These are phyloP conservation scores for Cordyceps fumosorosea DNA, from an alignment of 2,329 filamentous ascomycete species.

Conservation along the genomic window DNA sequence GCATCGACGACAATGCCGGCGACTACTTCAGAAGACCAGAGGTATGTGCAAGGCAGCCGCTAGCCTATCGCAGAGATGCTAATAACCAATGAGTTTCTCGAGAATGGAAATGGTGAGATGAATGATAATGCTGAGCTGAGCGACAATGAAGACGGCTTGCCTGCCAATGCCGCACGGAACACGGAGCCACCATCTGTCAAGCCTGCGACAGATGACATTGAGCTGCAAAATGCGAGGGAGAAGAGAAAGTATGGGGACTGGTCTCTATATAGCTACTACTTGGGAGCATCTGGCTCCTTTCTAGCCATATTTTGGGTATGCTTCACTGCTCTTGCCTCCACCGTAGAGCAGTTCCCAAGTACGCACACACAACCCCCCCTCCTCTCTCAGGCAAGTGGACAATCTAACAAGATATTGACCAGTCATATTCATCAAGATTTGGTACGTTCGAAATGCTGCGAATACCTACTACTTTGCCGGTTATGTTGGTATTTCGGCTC, in stretches of 20 bases:
- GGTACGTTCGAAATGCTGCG: background rate
- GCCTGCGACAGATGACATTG: background rate
- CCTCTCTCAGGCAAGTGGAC: background rate
- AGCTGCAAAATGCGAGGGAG: background rate
- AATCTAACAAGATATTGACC: background rate
- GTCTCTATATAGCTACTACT: constrained; percentile 1
- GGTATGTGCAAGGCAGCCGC: no score
- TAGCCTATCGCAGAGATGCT: no score
- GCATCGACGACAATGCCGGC: background rate
- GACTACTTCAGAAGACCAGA: no score
- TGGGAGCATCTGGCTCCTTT: background rate
- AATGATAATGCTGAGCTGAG: background rate
- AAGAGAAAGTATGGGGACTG: background rate
- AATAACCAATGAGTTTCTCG: no score
- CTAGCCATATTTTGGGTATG: background rate
- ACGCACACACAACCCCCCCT: no score
- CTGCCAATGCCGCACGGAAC: background rate
- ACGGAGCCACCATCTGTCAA: background rate
- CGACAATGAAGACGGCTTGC: background rate
- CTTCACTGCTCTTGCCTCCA: background rate
- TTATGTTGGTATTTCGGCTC: background rate
- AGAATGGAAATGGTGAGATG: background rate
- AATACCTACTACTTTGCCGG: constrained; percentile 2
- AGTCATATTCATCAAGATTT: constrained; percentile 10
- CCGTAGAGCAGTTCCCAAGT: background rate